A percentile compares a stretch with the other conserved stretches of the same genome.
Conservation (phyloP, 139 green algal species). For the Raphidocelis subcapitata region DNA sequence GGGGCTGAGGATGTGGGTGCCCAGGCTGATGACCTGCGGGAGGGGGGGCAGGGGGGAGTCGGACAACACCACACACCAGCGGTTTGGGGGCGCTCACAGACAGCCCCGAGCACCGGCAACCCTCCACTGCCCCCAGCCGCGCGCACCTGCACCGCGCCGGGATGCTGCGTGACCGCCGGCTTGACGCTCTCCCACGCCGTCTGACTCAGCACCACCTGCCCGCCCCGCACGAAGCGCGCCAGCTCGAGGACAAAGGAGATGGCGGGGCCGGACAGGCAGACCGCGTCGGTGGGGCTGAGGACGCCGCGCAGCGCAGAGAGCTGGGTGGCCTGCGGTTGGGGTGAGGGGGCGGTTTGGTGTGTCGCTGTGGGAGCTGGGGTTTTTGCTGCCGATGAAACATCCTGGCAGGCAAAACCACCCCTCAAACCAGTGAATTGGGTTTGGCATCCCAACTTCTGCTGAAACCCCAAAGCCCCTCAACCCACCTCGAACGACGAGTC, state of each 20-base stretch:
- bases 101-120: too few relatives aligned
- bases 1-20: slow-evolving; percentile 55
- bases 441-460: too few relatives aligned
- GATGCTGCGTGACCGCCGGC: slow-evolving; percentile 23
- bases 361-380: too few relatives aligned
- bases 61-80: neutral
- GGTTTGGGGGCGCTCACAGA: too few relatives aligned
- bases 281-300: neutral
- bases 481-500: too few relatives aligned
- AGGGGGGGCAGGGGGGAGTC: neutral
- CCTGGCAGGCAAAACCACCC: too few relatives aligned
- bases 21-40: slow-evolving; percentile 64
- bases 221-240: slow-evolving; percentile 44
- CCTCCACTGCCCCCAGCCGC: neutral
- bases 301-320: too few relatives aligned
- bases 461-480: too few relatives aligned
- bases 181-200: slow-evolving; percentile 71
- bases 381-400: too few relatives aligned
- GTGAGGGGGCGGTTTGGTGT: too few relatives aligned
- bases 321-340: too few relatives aligned
- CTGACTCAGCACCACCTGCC: slow-evolving; percentile 75
- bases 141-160: slow-evolving; percentile 2
- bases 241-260: slow-evolving; percentile 48
- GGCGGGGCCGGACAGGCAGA: slow-evolving; percentile 34
- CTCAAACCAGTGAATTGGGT: too few relatives aligned